A percentile compares a stretch with the other conserved stretches of the same genome.
Conservation (phyloP, 1,284 basidiomycete species). For the Cystobasidiaceae sp. region DNA sequence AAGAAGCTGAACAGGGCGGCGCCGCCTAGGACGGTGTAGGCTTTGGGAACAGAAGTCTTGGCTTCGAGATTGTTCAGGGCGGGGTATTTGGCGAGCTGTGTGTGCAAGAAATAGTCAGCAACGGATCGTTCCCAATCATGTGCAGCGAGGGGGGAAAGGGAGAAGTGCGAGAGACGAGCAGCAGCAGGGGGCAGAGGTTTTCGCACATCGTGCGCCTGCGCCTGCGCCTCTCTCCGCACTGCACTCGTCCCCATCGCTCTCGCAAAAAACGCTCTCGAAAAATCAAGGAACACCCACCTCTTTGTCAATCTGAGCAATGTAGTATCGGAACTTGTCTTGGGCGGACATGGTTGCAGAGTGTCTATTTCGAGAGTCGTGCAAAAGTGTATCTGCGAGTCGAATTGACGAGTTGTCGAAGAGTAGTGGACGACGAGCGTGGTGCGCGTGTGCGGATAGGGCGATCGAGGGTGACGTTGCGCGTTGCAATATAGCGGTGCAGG, state of each 20-base stretch:
- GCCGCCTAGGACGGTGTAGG: constrained; percentile 76
- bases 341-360: constrained; percentile 34
- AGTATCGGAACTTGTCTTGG: constrained; percentile 43
- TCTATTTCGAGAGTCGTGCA: background rate
- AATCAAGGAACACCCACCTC: constrained; percentile 32
- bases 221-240: no score
- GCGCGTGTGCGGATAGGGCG: no score
- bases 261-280: background rate
- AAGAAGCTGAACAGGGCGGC: constrained; percentile 55
- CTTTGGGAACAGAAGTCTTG: constrained; percentile 87
- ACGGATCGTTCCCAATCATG: background rate
- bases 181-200: no score
- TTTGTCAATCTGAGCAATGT: constrained; percentile 42
- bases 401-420: background rate
- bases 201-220: no score
- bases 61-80: constrained; percentile 75
- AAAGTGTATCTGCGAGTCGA: background rate
- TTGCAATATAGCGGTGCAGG: no score
- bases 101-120: background rate
- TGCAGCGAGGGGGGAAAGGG: background rate
- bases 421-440: no score
- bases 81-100: constrained; percentile 82
- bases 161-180: background rate
- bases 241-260: no score
- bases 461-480: no score